A percentile compares a stretch with the other conserved stretches of the same genome.
phyloP scores from a whole-genome alignment of 2,329 filamentous ascomycete genomes.

The Cytospora piceicola region DNA sequence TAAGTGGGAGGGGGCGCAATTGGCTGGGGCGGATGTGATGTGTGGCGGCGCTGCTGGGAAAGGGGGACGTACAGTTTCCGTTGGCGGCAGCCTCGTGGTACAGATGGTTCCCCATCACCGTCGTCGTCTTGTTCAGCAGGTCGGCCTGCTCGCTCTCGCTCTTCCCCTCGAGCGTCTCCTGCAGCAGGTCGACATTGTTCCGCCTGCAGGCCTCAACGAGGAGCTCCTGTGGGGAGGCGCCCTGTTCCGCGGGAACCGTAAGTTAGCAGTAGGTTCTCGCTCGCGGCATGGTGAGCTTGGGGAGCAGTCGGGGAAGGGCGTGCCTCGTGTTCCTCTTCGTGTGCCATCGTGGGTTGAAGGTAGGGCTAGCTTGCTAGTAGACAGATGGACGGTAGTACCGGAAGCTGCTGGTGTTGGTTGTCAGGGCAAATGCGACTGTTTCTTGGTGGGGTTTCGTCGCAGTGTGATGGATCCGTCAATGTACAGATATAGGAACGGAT shows the following conservation, averaged over 20 bases:
- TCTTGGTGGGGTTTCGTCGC: neutral
- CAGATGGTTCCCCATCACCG: conserved; percentile 84
- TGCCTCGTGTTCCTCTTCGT: conserved; percentile 40
- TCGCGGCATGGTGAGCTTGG: neutral
- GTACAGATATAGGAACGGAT: conserved; percentile 7
- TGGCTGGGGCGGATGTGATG: conserved; percentile 4
- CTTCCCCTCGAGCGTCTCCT: conserved; percentile 69
- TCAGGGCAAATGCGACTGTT: neutral
- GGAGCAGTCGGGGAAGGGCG: neutral
- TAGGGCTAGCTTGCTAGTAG: neutral
- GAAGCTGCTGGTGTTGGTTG: neutral
- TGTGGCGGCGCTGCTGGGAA: too few species aligned
- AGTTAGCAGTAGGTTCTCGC: conserved; percentile 32
- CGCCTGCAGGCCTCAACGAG: conserved; percentile 91
- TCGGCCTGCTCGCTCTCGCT: conserved; percentile 68
- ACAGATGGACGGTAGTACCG: neutral
- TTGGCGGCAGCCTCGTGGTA: conserved; percentile 86
- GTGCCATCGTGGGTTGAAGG: conserved; percentile 21
- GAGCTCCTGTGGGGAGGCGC: conserved; percentile 81
- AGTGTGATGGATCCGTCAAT: conserved; percentile 1
- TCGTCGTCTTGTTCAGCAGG: conserved; percentile 83
- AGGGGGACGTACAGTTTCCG: conserved; percentile 73
- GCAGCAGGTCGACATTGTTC: conserved; percentile 86
- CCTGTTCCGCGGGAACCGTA: conserved; percentile 53
- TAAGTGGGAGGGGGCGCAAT: too few species aligned